Percentiles rank a stretch among this genome's conserved stretches.
Evolutionary conservation across 2,329 filamentous ascomycete species (phyloP).

Genomic region (Akanthomyces dipterigenus): DNA sequence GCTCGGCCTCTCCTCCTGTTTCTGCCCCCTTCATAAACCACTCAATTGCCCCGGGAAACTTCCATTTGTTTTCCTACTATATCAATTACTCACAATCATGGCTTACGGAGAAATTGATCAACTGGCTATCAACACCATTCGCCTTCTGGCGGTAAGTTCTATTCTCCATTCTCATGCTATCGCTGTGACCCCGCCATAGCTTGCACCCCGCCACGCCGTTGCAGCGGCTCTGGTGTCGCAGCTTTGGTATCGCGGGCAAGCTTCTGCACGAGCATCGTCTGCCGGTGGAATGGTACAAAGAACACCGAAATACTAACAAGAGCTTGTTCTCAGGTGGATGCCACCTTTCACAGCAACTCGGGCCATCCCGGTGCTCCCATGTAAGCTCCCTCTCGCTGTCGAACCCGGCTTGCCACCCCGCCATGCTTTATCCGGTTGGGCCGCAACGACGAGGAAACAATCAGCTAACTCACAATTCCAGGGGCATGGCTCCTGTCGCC

Average conservation of each 20-base stretch:
- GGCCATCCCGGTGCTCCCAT: constrained; percentile 98
- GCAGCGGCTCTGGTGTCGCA: constrained; percentile 5
- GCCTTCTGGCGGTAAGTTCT: constrained; percentile 79
- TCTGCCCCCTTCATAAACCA: constrained; percentile 1
- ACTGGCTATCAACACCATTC: constrained; percentile 97
- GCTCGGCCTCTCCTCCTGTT: background rate
- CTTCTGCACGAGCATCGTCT: background rate
- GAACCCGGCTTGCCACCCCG: background rate
- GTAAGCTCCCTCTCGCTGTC: constrained; percentile 38
- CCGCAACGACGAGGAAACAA: constrained; percentile 7
- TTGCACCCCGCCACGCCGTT: constrained; percentile 18
- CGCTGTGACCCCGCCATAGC: constrained; percentile 1
- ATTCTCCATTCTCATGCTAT: constrained; percentile 16
- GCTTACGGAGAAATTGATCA: constrained; percentile 80
- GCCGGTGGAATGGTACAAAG: background rate
- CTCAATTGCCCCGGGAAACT: background rate
- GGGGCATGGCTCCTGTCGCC: constrained; percentile 84
- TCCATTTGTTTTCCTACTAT: background rate
- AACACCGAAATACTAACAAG: constrained; percentile 18
- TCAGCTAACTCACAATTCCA: constrained; percentile 31
- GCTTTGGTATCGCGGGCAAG: background rate
- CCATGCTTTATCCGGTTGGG: background rate
- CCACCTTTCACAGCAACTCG: constrained; percentile 90
- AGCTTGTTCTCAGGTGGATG: constrained; percentile 70
- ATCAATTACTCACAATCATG: constrained; percentile 53